Conservation (phyloP, 140 eudicot genomes). For the Stevia rebaudiana region DNA sequence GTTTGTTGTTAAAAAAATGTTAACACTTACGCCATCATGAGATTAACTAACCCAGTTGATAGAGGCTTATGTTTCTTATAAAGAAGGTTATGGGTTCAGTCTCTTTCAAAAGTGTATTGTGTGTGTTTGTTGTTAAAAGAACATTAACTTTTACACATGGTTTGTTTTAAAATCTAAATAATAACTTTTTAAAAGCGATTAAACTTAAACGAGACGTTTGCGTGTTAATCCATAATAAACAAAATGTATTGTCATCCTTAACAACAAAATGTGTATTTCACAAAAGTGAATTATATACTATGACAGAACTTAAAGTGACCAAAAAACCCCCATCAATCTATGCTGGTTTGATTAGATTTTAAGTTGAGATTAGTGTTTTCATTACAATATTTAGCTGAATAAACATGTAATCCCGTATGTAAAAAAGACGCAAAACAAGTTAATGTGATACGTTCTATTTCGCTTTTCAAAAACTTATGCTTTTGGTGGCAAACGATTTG, state of each 20-base stretch:
- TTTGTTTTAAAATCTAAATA: too few relatives aligned
- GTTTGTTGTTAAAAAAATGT: too few relatives aligned
- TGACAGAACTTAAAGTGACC: slow-evolving; percentile 13
- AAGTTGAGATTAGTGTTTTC: slow-evolving; percentile 7
- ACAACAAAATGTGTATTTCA: background rate
- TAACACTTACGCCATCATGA: too few relatives aligned
- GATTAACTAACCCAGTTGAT: too few relatives aligned
- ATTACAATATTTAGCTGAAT: background rate
- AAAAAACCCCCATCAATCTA: background rate
- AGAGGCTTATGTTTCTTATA: too few relatives aligned
- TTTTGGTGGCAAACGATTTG: slow-evolving; percentile 29
- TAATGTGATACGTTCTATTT: slow-evolving; percentile 1
- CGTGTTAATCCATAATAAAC: too few relatives aligned
- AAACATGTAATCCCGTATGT: background rate
- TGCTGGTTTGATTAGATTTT: slow-evolving; percentile 10
- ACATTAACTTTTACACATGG: too few relatives aligned
- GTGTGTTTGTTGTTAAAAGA: too few relatives aligned
- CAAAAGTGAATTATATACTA: slow-evolving; percentile 10
- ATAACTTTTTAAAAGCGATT: too few relatives aligned
- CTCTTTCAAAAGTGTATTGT: too few relatives aligned
- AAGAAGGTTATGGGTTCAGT: too few relatives aligned
- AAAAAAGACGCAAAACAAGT: background rate
- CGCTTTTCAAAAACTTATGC: slow-evolving; percentile 21
- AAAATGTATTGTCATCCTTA: background rate
- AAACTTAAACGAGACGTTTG: too few relatives aligned